phyloP scores from a whole-genome alignment of 805 yeast genomes.

The Suhomyces canberraensis region DNA sequence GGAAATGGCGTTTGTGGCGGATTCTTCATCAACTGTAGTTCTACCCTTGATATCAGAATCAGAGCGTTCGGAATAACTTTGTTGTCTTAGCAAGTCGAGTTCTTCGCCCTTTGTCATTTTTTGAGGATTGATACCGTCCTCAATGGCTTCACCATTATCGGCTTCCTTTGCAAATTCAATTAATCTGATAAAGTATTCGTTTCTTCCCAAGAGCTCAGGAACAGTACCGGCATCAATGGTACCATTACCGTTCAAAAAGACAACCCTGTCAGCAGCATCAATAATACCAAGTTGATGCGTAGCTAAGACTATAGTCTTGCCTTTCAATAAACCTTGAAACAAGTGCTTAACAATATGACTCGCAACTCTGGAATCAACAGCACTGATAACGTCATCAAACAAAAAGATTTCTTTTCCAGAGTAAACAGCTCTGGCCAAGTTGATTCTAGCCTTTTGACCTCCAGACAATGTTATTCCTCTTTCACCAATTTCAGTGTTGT shows the following conservation, averaged over 20 bases:
- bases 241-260: constrained; percentile 41
- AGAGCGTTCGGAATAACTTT: not conserved
- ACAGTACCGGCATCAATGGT: constrained; percentile 37
- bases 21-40: constrained; percentile 35
- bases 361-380: constrained; percentile 44
- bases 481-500: constrained; percentile 43
- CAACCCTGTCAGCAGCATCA: constrained; percentile 35
- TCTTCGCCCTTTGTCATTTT: constrained; percentile 21
- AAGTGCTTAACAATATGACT: constrained; percentile 36
- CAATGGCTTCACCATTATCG: constrained; percentile 17
- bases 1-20: constrained; percentile 36
- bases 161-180: constrained; percentile 42
- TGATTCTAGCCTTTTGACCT: constrained; percentile 45
- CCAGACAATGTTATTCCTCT: constrained; percentile 44
- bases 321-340: constrained; percentile 30
- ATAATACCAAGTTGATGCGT: constrained; percentile 43
- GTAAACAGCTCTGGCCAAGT: constrained; percentile 43
- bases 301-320: constrained; percentile 38
- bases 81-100: constrained; percentile 1
- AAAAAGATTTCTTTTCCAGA: constrained; percentile 30
- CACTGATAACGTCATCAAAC: constrained; percentile 44
- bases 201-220: constrained; percentile 30
- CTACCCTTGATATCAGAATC: constrained; percentile 22
- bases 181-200: constrained; percentile 47
- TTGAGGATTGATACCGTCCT: constrained; percentile 12